These are phyloP conservation scores for Clausena lansium DNA, from an alignment of 345 rosid species.

Conservation along the genomic window DNA sequence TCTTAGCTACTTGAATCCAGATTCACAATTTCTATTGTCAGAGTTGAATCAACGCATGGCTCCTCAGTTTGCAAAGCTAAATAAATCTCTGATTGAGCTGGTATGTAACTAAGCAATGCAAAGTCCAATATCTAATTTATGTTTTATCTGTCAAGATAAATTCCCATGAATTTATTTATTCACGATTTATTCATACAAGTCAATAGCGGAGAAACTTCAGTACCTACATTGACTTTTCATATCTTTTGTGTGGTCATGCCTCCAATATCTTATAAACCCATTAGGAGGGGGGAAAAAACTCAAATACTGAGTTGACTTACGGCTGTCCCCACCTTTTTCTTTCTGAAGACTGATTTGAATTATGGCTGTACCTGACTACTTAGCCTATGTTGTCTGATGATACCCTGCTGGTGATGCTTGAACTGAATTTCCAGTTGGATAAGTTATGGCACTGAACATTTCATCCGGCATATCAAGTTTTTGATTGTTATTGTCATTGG, in stretches of 20 bases:
- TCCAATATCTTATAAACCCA: neutral
- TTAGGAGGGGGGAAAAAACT: neutral
- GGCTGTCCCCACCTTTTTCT: neutral
- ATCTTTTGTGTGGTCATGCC: neutral
- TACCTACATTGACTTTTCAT: neutral
- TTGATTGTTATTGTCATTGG: neutral
- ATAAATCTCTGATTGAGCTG: conserved; percentile 46
- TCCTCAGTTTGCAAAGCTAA: conserved; percentile 73
- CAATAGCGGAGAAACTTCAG: neutral
- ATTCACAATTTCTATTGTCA: conserved; percentile 59
- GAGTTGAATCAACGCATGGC: conserved; percentile 77
- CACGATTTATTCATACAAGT: neutral
- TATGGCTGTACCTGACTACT: neutral
- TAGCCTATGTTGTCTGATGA: neutral
- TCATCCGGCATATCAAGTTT: neutral
- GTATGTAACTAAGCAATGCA: conserved; percentile 3
- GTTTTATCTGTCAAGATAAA: neutral
- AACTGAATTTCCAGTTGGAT: neutral
- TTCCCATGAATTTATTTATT: neutral
- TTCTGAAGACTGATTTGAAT: neutral
- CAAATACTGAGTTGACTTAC: neutral
- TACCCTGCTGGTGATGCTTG: neutral
- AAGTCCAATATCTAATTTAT: neutral
- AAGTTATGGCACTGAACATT: neutral
- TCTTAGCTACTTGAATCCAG: conserved; percentile 79